Base-by-base conservation (phyloP, 306 rosid genomes). In the Prunus salicina region DNA sequence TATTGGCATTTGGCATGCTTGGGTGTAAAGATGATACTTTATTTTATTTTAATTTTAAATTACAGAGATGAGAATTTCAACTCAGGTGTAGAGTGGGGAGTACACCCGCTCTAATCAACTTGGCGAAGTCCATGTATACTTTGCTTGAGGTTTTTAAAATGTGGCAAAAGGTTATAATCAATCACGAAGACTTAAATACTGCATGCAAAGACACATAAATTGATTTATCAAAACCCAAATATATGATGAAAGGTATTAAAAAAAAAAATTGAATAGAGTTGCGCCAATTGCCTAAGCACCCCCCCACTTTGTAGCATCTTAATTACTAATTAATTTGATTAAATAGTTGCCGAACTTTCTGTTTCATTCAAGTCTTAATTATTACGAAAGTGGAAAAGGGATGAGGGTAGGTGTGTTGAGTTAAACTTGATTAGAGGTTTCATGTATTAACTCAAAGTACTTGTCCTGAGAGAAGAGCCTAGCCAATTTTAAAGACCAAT, bases 21-120 rank as follows among this genome's bases (percentile, higher is more conserved):
- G 9, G 2, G 0, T 38, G 5, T 38, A 38, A 7, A 38, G 1
- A 7, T 0, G 0, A 38, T 38, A 38, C 7, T 38, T 0, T 38
- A 38, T 38, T 38, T 34, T 6, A 34, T 0, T 34, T 6, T 34
- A 34, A 34, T 34, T 5, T 38, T 38, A 6, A 38, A 38, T 6
- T 38, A 38, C 0, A 0, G 1, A 0, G 5, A 38, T 6, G 2
- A 0, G 0, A 0, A 38, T 38, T 38, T 0, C 0, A 38, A 38
- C 43, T 38, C 9, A 34, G 0, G 41, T 34, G 8, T 0, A 34
- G 7, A 5, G 1, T 38, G 2, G 0, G 2, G 2, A 38, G 10
- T 2, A 34, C 8, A 34, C 0, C 1, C 2, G 43, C 2, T 38
- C 43, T 38, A 38, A 7, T 38, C 2, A 7, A 38, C 9, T 38